These are phyloP conservation scores for Venturia asperata DNA, from an alignment of 2,329 filamentous ascomycete genomes.

Conservation along the genomic window DNA sequence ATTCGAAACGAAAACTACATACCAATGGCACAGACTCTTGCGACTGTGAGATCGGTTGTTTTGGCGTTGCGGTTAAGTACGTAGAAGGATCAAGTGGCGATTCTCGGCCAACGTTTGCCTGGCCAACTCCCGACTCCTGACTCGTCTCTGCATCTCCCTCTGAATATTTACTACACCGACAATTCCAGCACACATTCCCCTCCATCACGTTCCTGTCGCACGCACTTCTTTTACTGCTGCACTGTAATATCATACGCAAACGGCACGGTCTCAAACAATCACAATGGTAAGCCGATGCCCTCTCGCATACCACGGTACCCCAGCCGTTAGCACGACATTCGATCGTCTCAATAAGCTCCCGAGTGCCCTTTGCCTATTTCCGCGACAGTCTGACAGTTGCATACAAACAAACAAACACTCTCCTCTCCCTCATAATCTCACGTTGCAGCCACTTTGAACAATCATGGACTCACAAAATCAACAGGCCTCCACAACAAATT, in stretches of 20 bases:
- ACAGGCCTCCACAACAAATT: conserved; percentile 87
- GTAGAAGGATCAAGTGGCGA: no score
- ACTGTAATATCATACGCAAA: neutral
- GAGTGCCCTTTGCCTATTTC: neutral
- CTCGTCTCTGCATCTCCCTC: no score
- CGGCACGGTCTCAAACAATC: neutral
- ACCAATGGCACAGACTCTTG: no score
- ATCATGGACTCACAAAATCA: conserved; percentile 22
- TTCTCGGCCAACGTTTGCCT: no score
- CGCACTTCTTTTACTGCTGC: neutral
- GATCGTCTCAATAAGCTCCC: neutral
- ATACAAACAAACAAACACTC: conserved; percentile 12
- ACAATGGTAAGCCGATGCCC: neutral
- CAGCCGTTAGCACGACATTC: conserved; percentile 6
- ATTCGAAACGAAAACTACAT: no score
- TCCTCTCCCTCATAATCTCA: neutral
- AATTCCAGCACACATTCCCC: neutral
- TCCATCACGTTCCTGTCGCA: neutral
- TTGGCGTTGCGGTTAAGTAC: no score
- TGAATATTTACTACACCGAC: neutral
- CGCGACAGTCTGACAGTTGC: neutral
- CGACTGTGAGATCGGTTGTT: no score
- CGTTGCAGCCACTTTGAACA: neutral
- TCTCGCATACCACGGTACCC: neutral
- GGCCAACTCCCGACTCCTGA: no score